Evolutionary conservation across 345 rosid species (phyloP), one percentile per base, ranked within the genome.

Genomic region (Eutrema heterophyllum): DNA sequence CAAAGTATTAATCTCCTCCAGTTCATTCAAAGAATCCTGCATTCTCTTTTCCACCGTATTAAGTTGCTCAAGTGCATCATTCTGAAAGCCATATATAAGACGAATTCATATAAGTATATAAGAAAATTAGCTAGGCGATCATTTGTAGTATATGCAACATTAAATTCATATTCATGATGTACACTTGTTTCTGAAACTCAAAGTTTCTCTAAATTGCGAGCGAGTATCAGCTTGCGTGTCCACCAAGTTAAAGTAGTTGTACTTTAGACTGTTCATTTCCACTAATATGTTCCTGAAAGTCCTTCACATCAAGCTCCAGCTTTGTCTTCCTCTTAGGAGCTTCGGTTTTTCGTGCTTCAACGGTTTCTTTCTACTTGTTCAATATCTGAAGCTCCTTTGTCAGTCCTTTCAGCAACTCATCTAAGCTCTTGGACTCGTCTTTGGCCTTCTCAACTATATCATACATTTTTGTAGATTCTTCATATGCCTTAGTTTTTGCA

Each of bases 241-340:
- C 67, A 67, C 30, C 27, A 70, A 59, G 59, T 53, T 29, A 61
- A n/a, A n/a, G n/a, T n/a, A n/a, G n/a, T 60, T 83, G 60, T 86
- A 94, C 98, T 80, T 89, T 92, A 70, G 92, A 86, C 79, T 88
- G 92, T 63, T 55, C 67, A 76, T 85, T 90, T 72, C 90, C 91
- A 33, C 80, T 57, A 68, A 88, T 85, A 76, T 83, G 89, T 76
- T 92, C 97, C 68, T 85, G 74, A 80, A 89, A 69, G 77, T 94
- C 98, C 67, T 81, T 88, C 74, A 85, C 85, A 83, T 94, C 98
- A 83, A 87, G 96, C 77, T 91, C 97, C 78, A 88, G 88, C 43
- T 87, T 88, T 60, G 98, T 89, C 77, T 86, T 89, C 81, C 78
- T 87, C 83, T 88, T 86, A 65, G 91, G 80, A 64, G 93, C 95